These are phyloP conservation scores for Pilaira anomala DNA, from an alignment of 192 early-diverging fungal species.

Conservation along the genomic window DNA sequence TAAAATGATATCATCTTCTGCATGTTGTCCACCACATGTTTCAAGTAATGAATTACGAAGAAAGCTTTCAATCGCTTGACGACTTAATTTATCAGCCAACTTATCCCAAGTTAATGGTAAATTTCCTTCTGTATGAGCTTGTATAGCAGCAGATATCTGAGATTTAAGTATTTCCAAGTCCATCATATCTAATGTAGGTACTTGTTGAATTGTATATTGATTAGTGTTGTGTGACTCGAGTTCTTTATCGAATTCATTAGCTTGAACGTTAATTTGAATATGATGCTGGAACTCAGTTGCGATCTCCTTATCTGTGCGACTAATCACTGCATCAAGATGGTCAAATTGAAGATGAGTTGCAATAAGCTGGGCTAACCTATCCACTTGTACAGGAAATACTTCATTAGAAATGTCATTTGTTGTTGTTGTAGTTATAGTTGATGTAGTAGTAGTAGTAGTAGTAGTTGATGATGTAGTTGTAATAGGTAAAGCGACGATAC, in stretches of 20 bases:
- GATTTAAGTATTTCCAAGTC: slow-evolving; percentile 26
- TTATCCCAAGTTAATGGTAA: slow-evolving; percentile 28
- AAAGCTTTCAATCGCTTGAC: slow-evolving; percentile 9
- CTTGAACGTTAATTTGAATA: slow-evolving; percentile 20
- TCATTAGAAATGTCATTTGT: neutral
- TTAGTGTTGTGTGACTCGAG: slow-evolving; percentile 1
- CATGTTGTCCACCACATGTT: neutral
- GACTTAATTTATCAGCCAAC: slow-evolving; percentile 18
- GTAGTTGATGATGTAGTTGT: neutral
- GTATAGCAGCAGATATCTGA: slow-evolving; percentile 28
- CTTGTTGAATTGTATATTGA: neutral
- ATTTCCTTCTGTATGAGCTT: slow-evolving; percentile 24
- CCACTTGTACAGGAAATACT: slow-evolving; percentile 9
- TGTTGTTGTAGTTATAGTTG: neutral
- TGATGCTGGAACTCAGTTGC: slow-evolving; percentile 21
- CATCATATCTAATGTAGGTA: slow-evolving; percentile 16
- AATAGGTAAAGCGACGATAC: neutral
- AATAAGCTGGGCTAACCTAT: slow-evolving; percentile 18
- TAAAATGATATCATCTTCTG: neutral
- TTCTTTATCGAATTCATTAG: neutral
- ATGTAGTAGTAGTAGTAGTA: neutral
- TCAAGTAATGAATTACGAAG: neutral
- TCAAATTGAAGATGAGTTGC: slow-evolving; percentile 30
- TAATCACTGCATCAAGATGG: slow-evolving; percentile 26
- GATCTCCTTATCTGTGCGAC: slow-evolving; percentile 17